These are phyloP conservation scores for Berkeleyomyces rouxiae DNA, from an alignment of 2,329 filamentous ascomycete genomes.

Conservation along the genomic window DNA sequence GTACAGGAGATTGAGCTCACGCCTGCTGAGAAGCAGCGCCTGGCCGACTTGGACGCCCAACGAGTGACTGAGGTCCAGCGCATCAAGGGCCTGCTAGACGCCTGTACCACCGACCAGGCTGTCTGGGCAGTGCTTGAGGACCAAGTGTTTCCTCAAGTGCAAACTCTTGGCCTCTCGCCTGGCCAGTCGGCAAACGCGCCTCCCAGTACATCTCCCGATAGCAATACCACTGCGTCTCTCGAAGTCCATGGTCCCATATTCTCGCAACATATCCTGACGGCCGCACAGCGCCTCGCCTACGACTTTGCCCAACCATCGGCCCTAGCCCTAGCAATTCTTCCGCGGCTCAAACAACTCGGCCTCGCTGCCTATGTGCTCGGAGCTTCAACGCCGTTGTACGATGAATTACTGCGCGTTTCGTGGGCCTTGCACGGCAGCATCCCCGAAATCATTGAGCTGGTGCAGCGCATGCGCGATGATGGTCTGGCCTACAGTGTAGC, in stretches of 20 bases:
- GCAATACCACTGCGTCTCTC: slow-evolving; percentile 20
- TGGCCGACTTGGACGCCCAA: background rate
- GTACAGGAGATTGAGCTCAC: background rate
- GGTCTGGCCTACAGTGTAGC: slow-evolving; percentile 27
- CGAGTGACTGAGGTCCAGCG: slow-evolving; percentile 26
- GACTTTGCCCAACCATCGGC: slow-evolving; percentile 42
- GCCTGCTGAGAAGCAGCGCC: background rate
- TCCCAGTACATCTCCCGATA: background rate
- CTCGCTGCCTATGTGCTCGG: slow-evolving; percentile 56
- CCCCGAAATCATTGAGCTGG: slow-evolving; percentile 33
- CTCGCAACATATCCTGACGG: slow-evolving; percentile 41
- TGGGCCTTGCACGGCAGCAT: slow-evolving; percentile 47
- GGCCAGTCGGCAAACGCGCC: background rate
- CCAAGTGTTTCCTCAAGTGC: slow-evolving; percentile 47
- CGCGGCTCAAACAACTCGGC: slow-evolving; percentile 50
- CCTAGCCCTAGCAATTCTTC: slow-evolving; percentile 43
- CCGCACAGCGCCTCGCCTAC: slow-evolving; percentile 38
- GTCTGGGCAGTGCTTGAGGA: slow-evolving; percentile 51
- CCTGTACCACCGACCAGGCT: slow-evolving; percentile 41
- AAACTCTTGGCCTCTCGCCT: slow-evolving; percentile 33
- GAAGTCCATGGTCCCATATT: slow-evolving; percentile 48
- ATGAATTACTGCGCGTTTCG: slow-evolving; percentile 43
- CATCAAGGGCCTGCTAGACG: slow-evolving; percentile 37
- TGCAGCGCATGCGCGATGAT: slow-evolving; percentile 49
- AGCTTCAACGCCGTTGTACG: slow-evolving; percentile 53